Base-by-base conservation (phyloP, 352 stramenopile species). In the Globisporangium ultimum region DNA sequence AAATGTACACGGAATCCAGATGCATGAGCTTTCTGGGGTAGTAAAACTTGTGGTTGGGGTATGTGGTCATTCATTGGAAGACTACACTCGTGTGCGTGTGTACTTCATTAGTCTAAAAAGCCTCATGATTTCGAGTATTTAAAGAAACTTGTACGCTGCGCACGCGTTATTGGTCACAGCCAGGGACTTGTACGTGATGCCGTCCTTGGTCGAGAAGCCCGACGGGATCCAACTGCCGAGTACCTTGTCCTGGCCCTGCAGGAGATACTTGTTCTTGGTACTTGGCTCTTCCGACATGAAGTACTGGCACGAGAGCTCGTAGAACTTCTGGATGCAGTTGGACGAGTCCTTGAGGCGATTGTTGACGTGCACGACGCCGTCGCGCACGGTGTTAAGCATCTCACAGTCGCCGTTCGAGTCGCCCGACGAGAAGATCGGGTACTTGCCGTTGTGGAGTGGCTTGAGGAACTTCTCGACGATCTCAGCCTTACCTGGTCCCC, bases 201-300 rank as follows among this genome's bases (percentile, higher is more conserved):
- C 80, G 60, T 89, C 76, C 48, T 75, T 68, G 11, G 77, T 88
- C 36, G 68, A 82, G 61, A 78, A 89, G 13, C 80, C 77, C n/a
- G 75, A 79, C 1, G 70, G 73, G 68, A 89, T 89, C 79, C 77
- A 89, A 58, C 73, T 77, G 38, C 79, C 77, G 28, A 87, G 72
- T n/a, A 32, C 63, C 60, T 80, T 72, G 65, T 87, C 77, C 58
- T 89, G 77, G 28, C 79, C 77, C 55, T 89, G 79, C 22, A 89
- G 56, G 36, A 89, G 47, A 55, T 84, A 89, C 18, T 64, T 51
- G 60, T 84, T 87, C 36, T 73, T 76, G 3, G 64, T 84, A 20
- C 15, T 53, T 18, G 64, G 67, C 57, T 87, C 72, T 3, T 53
- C 65, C 12, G 63, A 46, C 24, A 53, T 61, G 54, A 84, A 85